phyloP scores from a whole-genome alignment of 75 land plant species.

The Pinus taeda region DNA sequence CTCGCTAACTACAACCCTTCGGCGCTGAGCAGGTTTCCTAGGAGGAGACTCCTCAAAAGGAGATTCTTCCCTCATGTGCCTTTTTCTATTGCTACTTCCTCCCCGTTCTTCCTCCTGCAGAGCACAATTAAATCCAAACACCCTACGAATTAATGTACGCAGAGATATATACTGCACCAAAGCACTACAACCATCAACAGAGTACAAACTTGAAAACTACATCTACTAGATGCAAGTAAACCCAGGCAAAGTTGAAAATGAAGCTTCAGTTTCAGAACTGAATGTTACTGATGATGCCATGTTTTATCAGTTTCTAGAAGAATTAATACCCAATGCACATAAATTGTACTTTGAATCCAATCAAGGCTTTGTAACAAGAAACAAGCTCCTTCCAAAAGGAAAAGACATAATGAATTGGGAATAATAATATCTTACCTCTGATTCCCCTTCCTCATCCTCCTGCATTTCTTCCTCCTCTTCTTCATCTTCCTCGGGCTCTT shows the following conservation, averaged over 20 bases:
- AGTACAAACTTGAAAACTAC: not conserved
- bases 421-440: constrained; percentile 33
- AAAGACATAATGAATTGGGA: not conserved
- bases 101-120: constrained; percentile 47
- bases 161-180: not conserved
- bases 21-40: constrained; percentile 53
- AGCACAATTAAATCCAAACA: not conserved
- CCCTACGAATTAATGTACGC: not conserved
- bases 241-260: not conserved
- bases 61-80: constrained; percentile 18
- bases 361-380: not conserved
- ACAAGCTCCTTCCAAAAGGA: too few species aligned
- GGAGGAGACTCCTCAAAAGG: constrained; percentile 60
- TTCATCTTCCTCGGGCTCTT: constrained; percentile 60
- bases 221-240: not conserved
- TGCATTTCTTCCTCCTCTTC: constrained; percentile 46
- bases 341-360: not conserved
- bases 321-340: not conserved
- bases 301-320: not conserved
- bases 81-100: constrained; percentile 68
- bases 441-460: constrained; percentile 43
- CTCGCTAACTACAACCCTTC: constrained; percentile 87
- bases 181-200: not conserved
- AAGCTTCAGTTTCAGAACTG: not conserved
- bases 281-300: not conserved